These are phyloP conservation scores for Xylaria telfairii DNA, from an alignment of 495 filamentous ascomycete genomes.

Conservation along the genomic window DNA sequence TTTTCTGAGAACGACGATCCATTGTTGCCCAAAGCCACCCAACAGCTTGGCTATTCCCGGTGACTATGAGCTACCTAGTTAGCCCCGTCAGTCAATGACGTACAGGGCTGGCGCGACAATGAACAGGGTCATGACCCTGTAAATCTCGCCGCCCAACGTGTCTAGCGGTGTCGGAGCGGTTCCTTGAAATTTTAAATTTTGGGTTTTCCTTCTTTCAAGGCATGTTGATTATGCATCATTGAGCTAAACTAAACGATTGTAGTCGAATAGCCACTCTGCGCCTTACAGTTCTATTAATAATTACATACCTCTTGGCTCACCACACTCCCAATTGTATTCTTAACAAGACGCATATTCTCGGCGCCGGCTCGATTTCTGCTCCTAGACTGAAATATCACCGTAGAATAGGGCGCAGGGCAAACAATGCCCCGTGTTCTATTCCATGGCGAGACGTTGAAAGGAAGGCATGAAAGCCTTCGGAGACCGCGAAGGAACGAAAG, in stretches of 20 bases:
- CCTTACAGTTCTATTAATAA: background rate
- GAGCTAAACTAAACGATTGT: background rate
- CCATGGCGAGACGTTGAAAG: background rate
- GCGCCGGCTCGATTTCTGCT: background rate
- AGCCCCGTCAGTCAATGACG: background rate
- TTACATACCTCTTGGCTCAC: background rate
- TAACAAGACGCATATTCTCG: background rate
- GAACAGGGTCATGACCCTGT: slow-evolving; percentile 1
- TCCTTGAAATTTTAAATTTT: background rate
- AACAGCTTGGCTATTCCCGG: slow-evolving; percentile 4
- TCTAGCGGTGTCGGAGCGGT: slow-evolving; percentile 1
- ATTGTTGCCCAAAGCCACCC: slow-evolving; percentile 9
- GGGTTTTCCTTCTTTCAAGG: background rate
- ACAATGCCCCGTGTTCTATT: background rate
- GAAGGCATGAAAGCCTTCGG: background rate
- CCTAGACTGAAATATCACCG: background rate
- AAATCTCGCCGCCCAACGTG: background rate
- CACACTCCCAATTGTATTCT: background rate
- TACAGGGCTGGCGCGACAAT: slow-evolving; percentile 3
- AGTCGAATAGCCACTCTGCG: background rate
- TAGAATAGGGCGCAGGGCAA: background rate
- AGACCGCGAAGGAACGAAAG: slow-evolving; percentile 1
- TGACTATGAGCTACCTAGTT: background rate
- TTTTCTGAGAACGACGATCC: background rate
- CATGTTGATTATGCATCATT: background rate